Evolutionary conservation across 148 eudicot species (phyloP), one percentile per base, ranked within the genome.

Genomic region (Rheum nobile): DNA sequence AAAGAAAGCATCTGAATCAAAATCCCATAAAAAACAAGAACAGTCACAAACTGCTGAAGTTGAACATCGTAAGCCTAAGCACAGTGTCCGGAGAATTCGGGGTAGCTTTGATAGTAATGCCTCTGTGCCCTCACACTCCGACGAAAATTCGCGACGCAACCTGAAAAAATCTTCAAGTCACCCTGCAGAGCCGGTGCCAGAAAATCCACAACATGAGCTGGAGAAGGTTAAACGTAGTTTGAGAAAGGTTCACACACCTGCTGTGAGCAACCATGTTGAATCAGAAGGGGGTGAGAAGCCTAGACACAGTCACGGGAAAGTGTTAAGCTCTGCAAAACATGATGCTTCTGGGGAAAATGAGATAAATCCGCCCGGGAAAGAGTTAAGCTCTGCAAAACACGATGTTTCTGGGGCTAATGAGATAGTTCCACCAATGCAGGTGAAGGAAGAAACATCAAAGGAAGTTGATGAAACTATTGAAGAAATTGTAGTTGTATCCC

Each of bases 191-290:
- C 19, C 82, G 31, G 73, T 73, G 55, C 85, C 74, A 57, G 91
- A 83, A 68, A 79, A 79, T 77, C 86, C 87, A 34, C 90, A 81
- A 67, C 73, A 50, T 72, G 90, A 84, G 77, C 79, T 86, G 54
- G 86, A 86, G 84, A 86, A 81, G 82, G 84, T 86, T 28, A 86
- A 86, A 39, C 86, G 90, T 71, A 84, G 72, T 74, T 75, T 86
- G 80, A 83, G 90, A 72, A 84, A 86, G 72, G 88, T 87, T 77
- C 83, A 74, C 75, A 69, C 67, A 50, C 90, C 90, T 44, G 82
- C 76, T 37, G 61, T 55, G 34, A 84, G 81, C 74, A 73, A 72
- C 76, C 19, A 78, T 50, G 44, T 67, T 67, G 82, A 76, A 42
- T 55, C 82, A 32, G 84, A 81, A 67, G 71, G 37, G 39, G 63